Evolutionary conservation across 768 basidiomycete genomes (phyloP).

Genomic region (Termitomyces sp.): DNA sequence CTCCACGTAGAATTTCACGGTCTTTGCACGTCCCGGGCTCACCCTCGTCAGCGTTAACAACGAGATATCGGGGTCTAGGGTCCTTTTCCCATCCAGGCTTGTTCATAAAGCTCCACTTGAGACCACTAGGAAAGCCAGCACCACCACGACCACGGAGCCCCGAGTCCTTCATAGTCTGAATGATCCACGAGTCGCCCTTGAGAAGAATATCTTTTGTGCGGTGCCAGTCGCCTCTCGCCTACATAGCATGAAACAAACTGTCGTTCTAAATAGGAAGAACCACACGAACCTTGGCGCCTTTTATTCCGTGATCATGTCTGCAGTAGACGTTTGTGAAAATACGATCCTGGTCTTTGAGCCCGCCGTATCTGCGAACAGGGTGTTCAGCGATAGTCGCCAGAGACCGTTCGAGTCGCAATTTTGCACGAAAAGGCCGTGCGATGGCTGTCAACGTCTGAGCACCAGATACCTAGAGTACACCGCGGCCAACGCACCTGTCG

Average conservation of each 20-base stretch:
- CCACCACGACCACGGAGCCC: constrained; percentile 95
- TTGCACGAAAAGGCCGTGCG: constrained; percentile 29
- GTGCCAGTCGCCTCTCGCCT: constrained; percentile 93
- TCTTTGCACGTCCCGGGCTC: constrained; percentile 99
- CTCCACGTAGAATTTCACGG: constrained; percentile 95
- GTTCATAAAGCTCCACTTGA: constrained; percentile 99
- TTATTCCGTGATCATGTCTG: constrained; percentile 87
- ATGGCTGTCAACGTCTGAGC: constrained; percentile 17
- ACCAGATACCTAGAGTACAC: neutral
- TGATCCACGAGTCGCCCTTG: constrained; percentile 97
- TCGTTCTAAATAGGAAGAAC: neutral
- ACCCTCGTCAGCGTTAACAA: constrained; percentile 98
- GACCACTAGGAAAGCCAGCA: constrained; percentile 93
- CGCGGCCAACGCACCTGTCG: constrained; percentile 21
- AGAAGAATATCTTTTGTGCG: constrained; percentile 92
- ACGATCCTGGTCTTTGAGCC: constrained; percentile 90
- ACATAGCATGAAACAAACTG: neutral
- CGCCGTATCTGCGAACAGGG: constrained; percentile 91
- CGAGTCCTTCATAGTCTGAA: constrained; percentile 93
- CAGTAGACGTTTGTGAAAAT: constrained; percentile 92
- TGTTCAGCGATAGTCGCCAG: constrained; percentile 78
- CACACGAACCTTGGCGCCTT: constrained; percentile 78
- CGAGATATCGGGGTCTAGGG: constrained; percentile 90
- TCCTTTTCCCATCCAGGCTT: constrained; percentile 99
- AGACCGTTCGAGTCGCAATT: constrained; percentile 34